phyloP scores from a whole-genome alignment of 169 alveolate species.

The Cryptosporidium tyzzeri region DNA sequence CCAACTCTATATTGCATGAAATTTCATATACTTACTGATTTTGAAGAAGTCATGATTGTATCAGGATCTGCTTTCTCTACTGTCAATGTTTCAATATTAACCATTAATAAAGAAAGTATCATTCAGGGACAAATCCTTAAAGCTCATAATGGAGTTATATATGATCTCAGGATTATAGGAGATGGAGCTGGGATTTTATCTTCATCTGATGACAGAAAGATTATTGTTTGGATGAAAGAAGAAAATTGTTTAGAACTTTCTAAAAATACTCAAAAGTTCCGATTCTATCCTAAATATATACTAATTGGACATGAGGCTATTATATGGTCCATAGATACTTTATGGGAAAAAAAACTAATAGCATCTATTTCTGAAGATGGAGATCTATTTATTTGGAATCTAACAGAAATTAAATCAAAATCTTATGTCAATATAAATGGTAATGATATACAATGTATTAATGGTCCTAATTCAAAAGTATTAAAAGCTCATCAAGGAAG shows the following conservation, averaged over 20 bases:
- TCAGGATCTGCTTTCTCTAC: constrained; percentile 65
- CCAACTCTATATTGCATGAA: constrained; percentile 58
- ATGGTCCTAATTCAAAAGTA: background rate
- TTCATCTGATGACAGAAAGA: constrained; percentile 72
- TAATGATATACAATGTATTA: background rate
- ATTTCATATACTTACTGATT: background rate
- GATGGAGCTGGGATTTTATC: constrained; percentile 15
- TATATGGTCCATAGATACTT: constrained; percentile 60
- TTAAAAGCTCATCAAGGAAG: constrained; percentile 66
- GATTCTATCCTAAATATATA: background rate
- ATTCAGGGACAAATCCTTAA: constrained; percentile 10
- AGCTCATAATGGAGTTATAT: constrained; percentile 62
- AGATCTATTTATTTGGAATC: constrained; percentile 33
- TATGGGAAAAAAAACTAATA: constrained; percentile 32
- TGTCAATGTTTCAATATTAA: constrained; percentile 13
- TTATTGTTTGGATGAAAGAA: constrained; percentile 33
- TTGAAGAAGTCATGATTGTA: constrained; percentile 9
- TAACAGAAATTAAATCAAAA: background rate
- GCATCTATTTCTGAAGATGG: constrained; percentile 73
- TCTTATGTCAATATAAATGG: background rate
- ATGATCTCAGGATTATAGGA: constrained; percentile 8
- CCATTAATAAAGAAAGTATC: background rate
- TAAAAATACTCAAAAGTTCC: background rate
- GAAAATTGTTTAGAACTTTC: background rate
- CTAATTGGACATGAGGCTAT: constrained; percentile 47